Percentiles rank a stretch among this genome's conserved stretches.
Conservation (phyloP, 2,329 filamentous ascomycete genomes). For the Pyrenophora teres region DNA sequence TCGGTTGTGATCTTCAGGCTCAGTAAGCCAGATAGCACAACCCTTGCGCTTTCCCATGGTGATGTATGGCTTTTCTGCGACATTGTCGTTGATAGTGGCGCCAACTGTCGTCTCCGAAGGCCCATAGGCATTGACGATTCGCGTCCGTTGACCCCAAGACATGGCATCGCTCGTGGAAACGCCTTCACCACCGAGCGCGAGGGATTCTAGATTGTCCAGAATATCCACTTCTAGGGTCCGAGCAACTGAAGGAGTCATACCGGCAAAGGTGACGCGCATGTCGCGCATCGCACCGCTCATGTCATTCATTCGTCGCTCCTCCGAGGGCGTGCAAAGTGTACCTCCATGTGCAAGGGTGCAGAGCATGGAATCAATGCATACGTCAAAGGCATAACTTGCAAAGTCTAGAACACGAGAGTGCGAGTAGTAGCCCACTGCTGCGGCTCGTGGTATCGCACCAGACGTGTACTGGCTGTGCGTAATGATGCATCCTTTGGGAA, state of each 20-base stretch:
- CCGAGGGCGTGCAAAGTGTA: constrained; percentile 47
- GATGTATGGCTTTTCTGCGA: constrained; percentile 38
- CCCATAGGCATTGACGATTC: constrained; percentile 45
- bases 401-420: constrained; percentile 46
- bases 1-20: constrained; percentile 47
- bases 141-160: constrained; percentile 52
- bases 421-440: constrained; percentile 39
- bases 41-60: constrained; percentile 46
- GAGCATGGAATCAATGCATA: constrained; percentile 45
- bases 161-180: constrained; percentile 40
- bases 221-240: constrained; percentile 45
- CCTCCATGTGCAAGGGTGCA: constrained; percentile 41
- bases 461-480: constrained; percentile 44
- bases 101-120: constrained; percentile 47
- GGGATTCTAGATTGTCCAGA: constrained; percentile 50
- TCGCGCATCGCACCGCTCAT: constrained; percentile 49
- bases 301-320: constrained; percentile 56
- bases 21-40: constrained; percentile 48
- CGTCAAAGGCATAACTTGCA: constrained; percentile 47
- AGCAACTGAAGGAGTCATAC: constrained; percentile 46
- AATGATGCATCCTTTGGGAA: constrained; percentile 44
- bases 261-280: constrained; percentile 41
- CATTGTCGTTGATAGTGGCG: constrained; percentile 38
- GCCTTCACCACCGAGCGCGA: constrained; percentile 50
- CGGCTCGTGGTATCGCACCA: constrained; percentile 41